Evolutionary conservation across 2,329 filamentous ascomycete species (phyloP), one percentile per base, ranked within the genome.

Genomic region (Alternaria angustiovoidea): DNA sequence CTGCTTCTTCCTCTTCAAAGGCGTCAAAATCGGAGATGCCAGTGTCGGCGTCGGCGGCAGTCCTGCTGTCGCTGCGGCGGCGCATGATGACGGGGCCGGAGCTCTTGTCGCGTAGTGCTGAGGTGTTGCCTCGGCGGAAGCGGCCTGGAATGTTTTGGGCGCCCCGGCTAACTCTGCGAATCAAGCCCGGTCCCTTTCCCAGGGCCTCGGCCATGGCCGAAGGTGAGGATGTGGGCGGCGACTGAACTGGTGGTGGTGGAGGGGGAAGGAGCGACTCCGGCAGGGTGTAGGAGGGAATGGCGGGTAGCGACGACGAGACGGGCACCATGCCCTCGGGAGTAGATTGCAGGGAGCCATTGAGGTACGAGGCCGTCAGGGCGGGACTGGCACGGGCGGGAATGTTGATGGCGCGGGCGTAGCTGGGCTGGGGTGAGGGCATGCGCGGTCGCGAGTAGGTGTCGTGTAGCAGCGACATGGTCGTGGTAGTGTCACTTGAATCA

Each of bases 21-120:
- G 82, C 74, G 54, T 84, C 83, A 24, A 84, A 77, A 65, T 84
- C 82, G 14, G 82, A 83, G 30, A 83, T 75, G 59, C 85, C 82
- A 52, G 81, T 73, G 36, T 78, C 75, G 39, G 65, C 78, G 36
- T 82, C 82, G 54, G 79, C 82, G 42, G 90, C 90, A 66, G 88
- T 91, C 78, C 91, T 95, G 81, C 94, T 97, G 78, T 96, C 93
- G 78, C 94, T 97, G 66, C 94, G 89, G 59, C 93, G 87, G 63
- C 94, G 89, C 78, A 96, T 88, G 53, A 97, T 91, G 57, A 93
- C 91, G 2, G 95, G 95, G 0, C 95, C 95, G 26, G 93, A 90
- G 75, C 94, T 97, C 63, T 91, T 89, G 74, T 97, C 93, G 42
- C 94, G 89, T 75, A 90, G 92, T 6, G 80, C 75, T 62, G 89